Percentiles rank a stretch among this genome's conserved stretches.
Conservation (phyloP, 148 eudicot species). For the Rhododendron molle region DNA sequence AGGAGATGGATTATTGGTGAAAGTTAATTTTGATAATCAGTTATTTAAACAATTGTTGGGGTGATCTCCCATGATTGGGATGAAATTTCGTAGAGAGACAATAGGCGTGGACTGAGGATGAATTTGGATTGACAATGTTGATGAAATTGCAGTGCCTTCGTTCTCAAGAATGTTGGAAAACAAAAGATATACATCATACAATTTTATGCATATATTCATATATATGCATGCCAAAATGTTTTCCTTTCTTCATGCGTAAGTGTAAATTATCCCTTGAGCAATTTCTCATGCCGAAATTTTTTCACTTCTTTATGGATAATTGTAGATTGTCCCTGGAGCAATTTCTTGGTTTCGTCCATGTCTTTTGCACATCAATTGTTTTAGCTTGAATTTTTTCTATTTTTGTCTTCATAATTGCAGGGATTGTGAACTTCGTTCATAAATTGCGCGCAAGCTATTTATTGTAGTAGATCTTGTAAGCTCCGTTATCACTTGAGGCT, state of each 20-base stretch:
- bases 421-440: background rate
- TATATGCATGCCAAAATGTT: too few relatives aligned
- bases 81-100: background rate
- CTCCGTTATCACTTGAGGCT: background rate
- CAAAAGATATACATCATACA: too few relatives aligned
- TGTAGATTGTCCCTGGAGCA: background rate
- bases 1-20: background rate
- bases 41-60: background rate
- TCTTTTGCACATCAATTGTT: background rate
- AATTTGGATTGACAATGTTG: background rate
- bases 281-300: background rate
- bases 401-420: background rate
- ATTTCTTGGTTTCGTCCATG: background rate
- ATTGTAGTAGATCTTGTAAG: background rate
- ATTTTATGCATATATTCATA: too few relatives aligned
- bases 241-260: too few relatives aligned
- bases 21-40: background rate
- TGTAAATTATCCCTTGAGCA: too few relatives aligned
- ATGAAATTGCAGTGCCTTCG: too few relatives aligned
- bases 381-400: background rate
- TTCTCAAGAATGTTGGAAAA: too few relatives aligned
- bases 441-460: background rate
- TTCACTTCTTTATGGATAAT: background rate
- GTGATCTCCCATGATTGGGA: background rate
- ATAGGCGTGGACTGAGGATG: background rate